These are phyloP conservation scores for Kazachstania sp. DNA, from an alignment of 1,139 yeast genomes.

Conservation along the genomic window DNA sequence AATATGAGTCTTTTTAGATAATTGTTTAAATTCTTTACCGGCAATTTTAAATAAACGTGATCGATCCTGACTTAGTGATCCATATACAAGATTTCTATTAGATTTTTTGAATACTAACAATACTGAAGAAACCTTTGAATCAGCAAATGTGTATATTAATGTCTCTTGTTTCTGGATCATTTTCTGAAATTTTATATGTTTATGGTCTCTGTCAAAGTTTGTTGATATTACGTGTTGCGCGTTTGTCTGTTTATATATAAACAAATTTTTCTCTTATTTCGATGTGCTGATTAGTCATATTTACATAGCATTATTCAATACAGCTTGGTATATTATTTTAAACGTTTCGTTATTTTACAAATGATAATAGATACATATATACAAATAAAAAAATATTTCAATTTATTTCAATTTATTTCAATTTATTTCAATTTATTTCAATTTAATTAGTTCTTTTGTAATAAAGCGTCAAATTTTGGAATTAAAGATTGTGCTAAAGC, in stretches of 20 bases:
- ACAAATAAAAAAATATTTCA: no score
- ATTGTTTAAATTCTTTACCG: constrained; percentile 9
- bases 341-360: no score
- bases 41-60: constrained; percentile 9
- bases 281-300: no score
- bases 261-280: no score
- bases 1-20: constrained; percentile 8
- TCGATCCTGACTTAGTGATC: constrained; percentile 15
- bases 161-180: not conserved
- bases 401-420: no score
- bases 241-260: no score
- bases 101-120: constrained; percentile 10
- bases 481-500: constrained; percentile 95
- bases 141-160: constrained; percentile 11
- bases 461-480: constrained; percentile 80
- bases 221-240: no score
- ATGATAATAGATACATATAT: not conserved
- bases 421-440: no score
- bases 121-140: constrained; percentile 9
- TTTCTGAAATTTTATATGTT: no score
- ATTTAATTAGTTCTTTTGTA: constrained; percentile 30
- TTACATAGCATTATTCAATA: no score
- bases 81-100: constrained; percentile 14
- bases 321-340: no score
- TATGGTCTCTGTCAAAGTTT: no score